Conservation (phyloP, 2,329 filamentous ascomycete species). For the Diaporthe vexans region DNA sequence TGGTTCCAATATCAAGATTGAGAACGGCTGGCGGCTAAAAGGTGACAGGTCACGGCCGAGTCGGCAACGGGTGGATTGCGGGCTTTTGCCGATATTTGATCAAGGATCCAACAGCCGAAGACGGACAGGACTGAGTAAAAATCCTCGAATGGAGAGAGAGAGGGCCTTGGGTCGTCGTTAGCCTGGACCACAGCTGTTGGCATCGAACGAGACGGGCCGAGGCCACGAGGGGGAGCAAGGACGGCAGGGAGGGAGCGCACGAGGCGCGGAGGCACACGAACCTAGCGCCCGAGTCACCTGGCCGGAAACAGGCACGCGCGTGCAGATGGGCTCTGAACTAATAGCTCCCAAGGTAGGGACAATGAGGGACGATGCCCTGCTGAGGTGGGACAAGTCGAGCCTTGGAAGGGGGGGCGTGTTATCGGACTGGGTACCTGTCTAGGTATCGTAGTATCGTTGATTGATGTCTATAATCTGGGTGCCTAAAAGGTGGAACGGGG, state of each 20-base stretch:
- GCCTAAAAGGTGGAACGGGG: background rate
- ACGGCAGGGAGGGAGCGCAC: background rate
- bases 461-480: background rate
- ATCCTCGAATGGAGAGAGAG: background rate
- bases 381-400: background rate
- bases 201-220: background rate
- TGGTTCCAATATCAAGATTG: constrained; percentile 24
- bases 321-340: background rate
- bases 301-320: constrained; percentile 8
- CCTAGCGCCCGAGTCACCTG: constrained; percentile 15
- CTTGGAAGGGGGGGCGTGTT: background rate
- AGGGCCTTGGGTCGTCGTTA: background rate
- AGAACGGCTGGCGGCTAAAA: constrained; percentile 23
- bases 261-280: constrained; percentile 4
- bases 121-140: background rate
- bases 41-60: constrained; percentile 26
- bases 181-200: background rate
- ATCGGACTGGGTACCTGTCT: background rate
- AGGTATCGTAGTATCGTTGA: background rate
- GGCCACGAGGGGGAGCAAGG: background rate
- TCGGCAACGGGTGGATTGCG: constrained; percentile 12
- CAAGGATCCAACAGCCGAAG: background rate
- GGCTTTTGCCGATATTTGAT: constrained; percentile 24
- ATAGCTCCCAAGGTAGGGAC: background rate
- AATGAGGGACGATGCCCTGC: background rate